Conservation (phyloP, 140 eudicot genomes). For the Anethum foeniculum region DNA sequence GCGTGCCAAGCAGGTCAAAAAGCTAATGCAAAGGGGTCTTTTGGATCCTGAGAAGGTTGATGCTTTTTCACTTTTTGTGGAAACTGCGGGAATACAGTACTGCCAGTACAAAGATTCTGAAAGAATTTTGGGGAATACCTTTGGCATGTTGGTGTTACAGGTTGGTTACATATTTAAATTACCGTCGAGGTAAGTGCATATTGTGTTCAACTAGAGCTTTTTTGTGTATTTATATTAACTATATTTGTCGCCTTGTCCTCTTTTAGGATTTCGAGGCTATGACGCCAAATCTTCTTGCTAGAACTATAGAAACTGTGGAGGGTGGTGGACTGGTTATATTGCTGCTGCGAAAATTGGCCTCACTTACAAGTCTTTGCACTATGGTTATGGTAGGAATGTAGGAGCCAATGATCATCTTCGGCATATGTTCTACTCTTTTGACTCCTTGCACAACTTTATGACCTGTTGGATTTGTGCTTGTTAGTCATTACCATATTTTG, state of each 20-base stretch:
- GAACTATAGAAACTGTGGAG: conserved; percentile 96
- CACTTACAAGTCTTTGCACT: conserved; percentile 81
- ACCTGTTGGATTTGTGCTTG: neutral
- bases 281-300: conserved; percentile 89
- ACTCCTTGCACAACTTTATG: neutral
- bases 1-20: conserved; percentile 70
- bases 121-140: conserved; percentile 88
- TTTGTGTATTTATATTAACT: neutral
- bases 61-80: conserved; percentile 66
- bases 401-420: neutral
- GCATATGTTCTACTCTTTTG: neutral
- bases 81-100: conserved; percentile 62
- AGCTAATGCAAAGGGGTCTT: conserved; percentile 53
- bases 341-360: conserved; percentile 69
- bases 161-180: conserved; percentile 25
- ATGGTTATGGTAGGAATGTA: conserved; percentile 76
- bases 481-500: neutral
- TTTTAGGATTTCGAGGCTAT: conserved; percentile 84
- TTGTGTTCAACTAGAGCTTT: neutral
- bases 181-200: neutral
- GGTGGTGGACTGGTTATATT: conserved; percentile 86
- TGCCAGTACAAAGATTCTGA: conserved; percentile 86
- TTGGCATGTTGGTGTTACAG: conserved; percentile 96
- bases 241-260: neutral
- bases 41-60: conserved; percentile 73